phyloP scores from a whole-genome alignment of 225 moss, liverwort and hornwort genomes.

The Polytrichum commune region DNA sequence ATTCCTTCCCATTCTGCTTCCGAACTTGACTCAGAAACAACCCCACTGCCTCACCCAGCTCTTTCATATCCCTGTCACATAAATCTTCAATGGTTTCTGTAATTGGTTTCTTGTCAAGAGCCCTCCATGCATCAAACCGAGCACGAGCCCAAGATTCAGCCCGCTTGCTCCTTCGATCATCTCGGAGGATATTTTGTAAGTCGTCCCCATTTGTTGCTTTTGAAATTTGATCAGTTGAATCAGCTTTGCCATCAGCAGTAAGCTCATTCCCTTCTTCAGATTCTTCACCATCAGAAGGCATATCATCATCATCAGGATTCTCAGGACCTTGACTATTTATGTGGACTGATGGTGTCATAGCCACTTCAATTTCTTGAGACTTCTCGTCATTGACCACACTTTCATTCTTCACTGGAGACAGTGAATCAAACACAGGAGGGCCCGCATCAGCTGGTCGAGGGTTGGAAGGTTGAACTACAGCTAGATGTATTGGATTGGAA shows the following conservation, averaged over 20 bases:
- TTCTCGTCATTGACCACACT: conserved; percentile 44
- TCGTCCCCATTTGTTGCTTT: conserved; percentile 39
- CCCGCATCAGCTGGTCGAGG: conserved; percentile 22
- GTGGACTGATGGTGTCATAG: conserved; percentile 29
- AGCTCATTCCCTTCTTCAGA: conserved; percentile 60
- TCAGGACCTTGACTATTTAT: conserved; percentile 39
- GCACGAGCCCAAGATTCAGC: conserved; percentile 72
- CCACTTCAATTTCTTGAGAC: conserved; percentile 37
- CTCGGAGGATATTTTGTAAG: conserved; percentile 30
- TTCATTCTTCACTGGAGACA: conserved; percentile 47
- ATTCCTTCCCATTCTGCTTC: conserved; percentile 70
- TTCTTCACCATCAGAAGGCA: conserved; percentile 55
- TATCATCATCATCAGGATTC: conserved; percentile 48
- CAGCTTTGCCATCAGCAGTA: conserved; percentile 43
- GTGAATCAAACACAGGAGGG: conserved; percentile 34
- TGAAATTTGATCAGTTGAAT: conserved; percentile 33
- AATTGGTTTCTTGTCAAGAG: conserved; percentile 41
- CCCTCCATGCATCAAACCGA: conserved; percentile 64
- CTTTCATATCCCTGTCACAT: conserved; percentile 60
- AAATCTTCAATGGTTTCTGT: conserved; percentile 46
- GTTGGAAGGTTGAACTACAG: conserved; percentile 26
- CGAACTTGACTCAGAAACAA: conserved; percentile 63
- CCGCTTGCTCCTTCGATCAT: conserved; percentile 55
- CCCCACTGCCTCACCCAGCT: conserved; percentile 54
- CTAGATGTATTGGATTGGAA: conserved; percentile 30